A percentile compares a stretch with the other conserved stretches of the same genome.
These are phyloP conservation scores for Moringa oleifera DNA, from an alignment of 345 rosid species.

Conservation along the genomic window DNA sequence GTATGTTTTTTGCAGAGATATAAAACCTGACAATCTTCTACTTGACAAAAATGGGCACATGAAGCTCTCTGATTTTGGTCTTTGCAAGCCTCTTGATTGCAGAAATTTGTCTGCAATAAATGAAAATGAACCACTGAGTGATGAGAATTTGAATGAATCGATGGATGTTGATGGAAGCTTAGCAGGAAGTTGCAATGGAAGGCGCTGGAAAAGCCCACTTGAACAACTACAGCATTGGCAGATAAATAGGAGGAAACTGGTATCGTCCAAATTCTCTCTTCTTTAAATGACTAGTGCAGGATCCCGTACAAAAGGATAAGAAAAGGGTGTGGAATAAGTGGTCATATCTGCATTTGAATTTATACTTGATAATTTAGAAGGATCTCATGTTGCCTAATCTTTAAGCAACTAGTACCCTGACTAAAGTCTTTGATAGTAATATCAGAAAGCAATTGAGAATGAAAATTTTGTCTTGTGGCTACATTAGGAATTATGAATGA, in stretches of 20 bases:
- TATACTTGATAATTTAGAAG: too few species aligned
- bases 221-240: slow-evolving; percentile 95
- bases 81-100: slow-evolving; percentile 95
- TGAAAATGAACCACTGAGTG: slow-evolving; percentile 71
- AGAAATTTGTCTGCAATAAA: slow-evolving; percentile 58
- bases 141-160: slow-evolving; percentile 56
- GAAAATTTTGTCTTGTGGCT: too few species aligned
- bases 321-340: too few species aligned
- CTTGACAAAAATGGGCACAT: slow-evolving; percentile 87
- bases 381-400: too few species aligned
- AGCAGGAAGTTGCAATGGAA: slow-evolving; percentile 46
- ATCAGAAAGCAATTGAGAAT: too few species aligned
- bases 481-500: too few species aligned
- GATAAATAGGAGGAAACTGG: slow-evolving; percentile 83
- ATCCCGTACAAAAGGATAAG: too few species aligned
- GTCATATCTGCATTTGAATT: too few species aligned
- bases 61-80: slow-evolving; percentile 97
- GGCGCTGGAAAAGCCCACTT: slow-evolving; percentile 70
- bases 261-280: slow-evolving; percentile 19
- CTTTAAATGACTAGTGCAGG: background rate
- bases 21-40: slow-evolving; percentile 91
- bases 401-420: too few species aligned
- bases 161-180: slow-evolving; percentile 53
- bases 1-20: slow-evolving; percentile 53
- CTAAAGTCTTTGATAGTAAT: too few species aligned